A percentile compares a stretch with the other conserved stretches of the same genome.
phyloP scores from a whole-genome alignment of 371 early-diverging fungal species.

The Gilbertella persicaria region DNA sequence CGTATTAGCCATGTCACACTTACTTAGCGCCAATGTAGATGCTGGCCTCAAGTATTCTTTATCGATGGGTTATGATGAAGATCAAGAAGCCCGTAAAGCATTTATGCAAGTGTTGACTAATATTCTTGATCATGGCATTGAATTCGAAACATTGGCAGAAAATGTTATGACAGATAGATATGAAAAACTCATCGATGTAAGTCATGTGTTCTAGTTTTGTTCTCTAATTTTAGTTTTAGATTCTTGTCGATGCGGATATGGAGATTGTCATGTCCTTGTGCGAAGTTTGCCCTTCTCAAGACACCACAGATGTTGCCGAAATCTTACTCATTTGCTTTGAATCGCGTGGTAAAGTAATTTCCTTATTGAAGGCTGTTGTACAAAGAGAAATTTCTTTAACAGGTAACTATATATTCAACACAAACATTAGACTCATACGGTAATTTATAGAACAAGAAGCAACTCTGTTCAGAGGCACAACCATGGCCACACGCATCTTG shows the following conservation, averaged over 20 bases:
- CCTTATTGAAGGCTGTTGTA: slow-evolving; percentile 76
- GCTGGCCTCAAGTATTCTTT: slow-evolving; percentile 87
- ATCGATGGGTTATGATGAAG: slow-evolving; percentile 91
- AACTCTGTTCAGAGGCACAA: slow-evolving; percentile 89
- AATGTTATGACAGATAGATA: slow-evolving; percentile 74
- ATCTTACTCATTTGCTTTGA: slow-evolving; percentile 81
- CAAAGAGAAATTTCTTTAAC: slow-evolving; percentile 80
- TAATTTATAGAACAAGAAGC: slow-evolving; percentile 67
- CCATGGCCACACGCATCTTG: slow-evolving; percentile 85
- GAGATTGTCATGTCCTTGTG: slow-evolving; percentile 81
- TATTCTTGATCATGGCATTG: slow-evolving; percentile 83
- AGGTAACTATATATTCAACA: slow-evolving; percentile 31
- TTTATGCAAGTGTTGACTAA: slow-evolving; percentile 93
- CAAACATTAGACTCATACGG: neutral
- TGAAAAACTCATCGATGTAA: slow-evolving; percentile 72
- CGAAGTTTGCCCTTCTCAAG: slow-evolving; percentile 82
- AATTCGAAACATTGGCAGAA: slow-evolving; percentile 82
- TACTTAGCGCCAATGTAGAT: slow-evolving; percentile 89
- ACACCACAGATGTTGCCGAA: slow-evolving; percentile 81
- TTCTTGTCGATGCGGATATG: slow-evolving; percentile 68
- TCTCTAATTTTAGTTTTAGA: slow-evolving; percentile 20
- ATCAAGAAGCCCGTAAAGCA: slow-evolving; percentile 81
- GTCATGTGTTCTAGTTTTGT: slow-evolving; percentile 5
- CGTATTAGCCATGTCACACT: slow-evolving; percentile 84
- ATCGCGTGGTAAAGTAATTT: slow-evolving; percentile 63